Evolutionary conservation across 805 yeast species (phyloP).

Genomic region (Ogataea allantospora): DNA sequence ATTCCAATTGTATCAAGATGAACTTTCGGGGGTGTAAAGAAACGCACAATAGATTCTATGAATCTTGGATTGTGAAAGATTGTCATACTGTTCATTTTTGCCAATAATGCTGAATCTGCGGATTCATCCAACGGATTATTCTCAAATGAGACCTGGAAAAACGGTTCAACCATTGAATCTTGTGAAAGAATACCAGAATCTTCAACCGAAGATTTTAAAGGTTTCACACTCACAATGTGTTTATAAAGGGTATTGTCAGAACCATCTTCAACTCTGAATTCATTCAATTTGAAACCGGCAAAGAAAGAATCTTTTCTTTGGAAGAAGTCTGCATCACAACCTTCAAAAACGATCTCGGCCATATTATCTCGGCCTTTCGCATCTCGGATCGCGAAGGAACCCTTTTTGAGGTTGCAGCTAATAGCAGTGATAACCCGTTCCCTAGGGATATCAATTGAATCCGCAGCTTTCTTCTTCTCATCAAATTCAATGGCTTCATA

Average conservation of each 20-base stretch:
- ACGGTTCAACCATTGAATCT: conserved; percentile 47
- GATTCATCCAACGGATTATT: conserved; percentile 78
- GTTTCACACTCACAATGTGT: conserved; percentile 82
- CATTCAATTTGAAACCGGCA: conserved; percentile 71
- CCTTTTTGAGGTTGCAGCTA: conserved; percentile 66
- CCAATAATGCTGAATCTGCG: conserved; percentile 76
- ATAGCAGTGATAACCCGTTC: conserved; percentile 70
- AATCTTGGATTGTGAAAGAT: conserved; percentile 86
- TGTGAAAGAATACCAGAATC: conserved; percentile 23
- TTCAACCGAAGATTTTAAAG: conserved; percentile 41
- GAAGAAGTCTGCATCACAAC: conserved; percentile 67
- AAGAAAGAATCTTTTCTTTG: conserved; percentile 80
- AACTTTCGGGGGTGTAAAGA: conserved; percentile 83
- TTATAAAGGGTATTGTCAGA: conserved; percentile 76
- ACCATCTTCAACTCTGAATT: conserved; percentile 85
- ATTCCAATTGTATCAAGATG: conserved; percentile 89
- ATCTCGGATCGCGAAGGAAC: conserved; percentile 65
- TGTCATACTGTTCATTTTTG: conserved; percentile 82
- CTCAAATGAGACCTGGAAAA: conserved; percentile 81
- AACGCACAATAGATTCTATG: conserved; percentile 67
- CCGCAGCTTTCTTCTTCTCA: conserved; percentile 52
- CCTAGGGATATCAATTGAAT: conserved; percentile 64
- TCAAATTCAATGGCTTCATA: conserved; percentile 93
- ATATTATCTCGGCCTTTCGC: conserved; percentile 45
- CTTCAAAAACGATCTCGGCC: conserved; percentile 80